Percentiles rank a stretch among this genome's conserved stretches.
phyloP scores from a whole-genome alignment of 176 grass and related monocot species.

The Eleusine indica region DNA sequence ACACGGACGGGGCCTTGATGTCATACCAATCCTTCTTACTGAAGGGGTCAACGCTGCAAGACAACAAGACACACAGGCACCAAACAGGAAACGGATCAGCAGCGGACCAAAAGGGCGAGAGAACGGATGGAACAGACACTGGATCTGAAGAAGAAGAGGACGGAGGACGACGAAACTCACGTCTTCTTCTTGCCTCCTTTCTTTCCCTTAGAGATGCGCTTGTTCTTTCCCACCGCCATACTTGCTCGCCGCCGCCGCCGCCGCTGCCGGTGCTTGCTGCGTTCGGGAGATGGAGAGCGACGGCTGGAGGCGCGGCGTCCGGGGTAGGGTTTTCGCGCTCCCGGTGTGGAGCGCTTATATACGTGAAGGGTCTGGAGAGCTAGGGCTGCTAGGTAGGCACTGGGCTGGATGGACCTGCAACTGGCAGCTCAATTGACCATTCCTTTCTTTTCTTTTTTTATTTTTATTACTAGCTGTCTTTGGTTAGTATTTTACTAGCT shows the following conservation, averaged over 20 bases:
- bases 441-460: not conserved
- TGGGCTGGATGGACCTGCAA: not conserved
- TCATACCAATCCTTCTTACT: slow-evolving; percentile 94
- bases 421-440: not conserved
- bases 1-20: slow-evolving; percentile 85
- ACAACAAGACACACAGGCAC: not conserved
- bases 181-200: slow-evolving; percentile 92
- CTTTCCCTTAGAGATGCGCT: slow-evolving; percentile 87
- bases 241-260: not conserved
- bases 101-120: not conserved
- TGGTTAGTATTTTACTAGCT: too few relatives aligned
- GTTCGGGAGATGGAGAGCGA: not conserved
- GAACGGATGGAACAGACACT: not conserved
- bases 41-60: slow-evolving; percentile 82
- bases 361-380: not conserved
- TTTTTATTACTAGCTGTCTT: not conserved
- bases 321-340: not conserved
- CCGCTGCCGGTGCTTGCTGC: not conserved
- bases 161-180: slow-evolving; percentile 34
- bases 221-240: slow-evolving; percentile 85
- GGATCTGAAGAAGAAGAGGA: not conserved
- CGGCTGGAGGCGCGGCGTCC: slow-evolving; percentile 39
- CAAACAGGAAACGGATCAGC: slow-evolving; percentile 11
- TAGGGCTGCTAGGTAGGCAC: not conserved
- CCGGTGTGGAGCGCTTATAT: not conserved